Evolutionary conservation across 2,329 filamentous ascomycete species (phyloP).

Genomic region (Phaeophleospora eucalypticola): DNA sequence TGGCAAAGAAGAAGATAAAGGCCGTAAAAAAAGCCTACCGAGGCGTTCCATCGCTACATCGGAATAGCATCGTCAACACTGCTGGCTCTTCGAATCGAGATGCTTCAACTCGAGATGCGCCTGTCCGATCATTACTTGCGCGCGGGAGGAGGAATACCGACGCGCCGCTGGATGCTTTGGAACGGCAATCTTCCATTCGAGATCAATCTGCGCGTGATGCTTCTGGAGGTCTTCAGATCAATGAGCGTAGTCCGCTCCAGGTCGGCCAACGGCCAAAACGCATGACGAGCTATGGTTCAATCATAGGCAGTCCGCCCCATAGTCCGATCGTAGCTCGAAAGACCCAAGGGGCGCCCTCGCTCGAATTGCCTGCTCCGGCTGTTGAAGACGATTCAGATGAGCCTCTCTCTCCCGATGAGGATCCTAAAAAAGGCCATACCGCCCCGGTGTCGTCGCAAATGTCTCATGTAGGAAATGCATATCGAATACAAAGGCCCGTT

Average conservation of each 20-base stretch:
- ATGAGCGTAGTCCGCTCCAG: conserved; percentile 31
- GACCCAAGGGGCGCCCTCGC: conserved; percentile 40
- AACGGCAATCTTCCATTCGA: too few relatives aligned
- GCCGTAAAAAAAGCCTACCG: background rate
- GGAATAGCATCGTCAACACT: conserved; percentile 6
- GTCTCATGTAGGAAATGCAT: background rate
- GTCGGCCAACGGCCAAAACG: conserved; percentile 15
- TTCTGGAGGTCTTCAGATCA: too few relatives aligned
- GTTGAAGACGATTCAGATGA: conserved; percentile 28
- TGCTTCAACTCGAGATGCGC: background rate
- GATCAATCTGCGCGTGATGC: background rate
- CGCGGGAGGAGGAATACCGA: too few relatives aligned
- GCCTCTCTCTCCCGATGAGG: too few relatives aligned
- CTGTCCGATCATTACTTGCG: too few relatives aligned
- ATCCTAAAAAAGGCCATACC: too few relatives aligned
- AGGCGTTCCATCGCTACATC: background rate
- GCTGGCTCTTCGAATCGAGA: background rate
- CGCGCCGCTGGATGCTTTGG: too few relatives aligned
- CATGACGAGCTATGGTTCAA: conserved; percentile 56
- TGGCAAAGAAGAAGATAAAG: conserved; percentile 13
- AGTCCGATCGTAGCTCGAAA: conserved; percentile 14
- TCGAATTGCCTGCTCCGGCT: conserved; percentile 61
- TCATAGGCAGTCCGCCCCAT: conserved; percentile 52
- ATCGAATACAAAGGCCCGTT: conserved; percentile 4
- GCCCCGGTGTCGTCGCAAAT: background rate